phyloP scores from a whole-genome alignment of 768 basidiomycete species.

The Strobilomyces confusus region DNA sequence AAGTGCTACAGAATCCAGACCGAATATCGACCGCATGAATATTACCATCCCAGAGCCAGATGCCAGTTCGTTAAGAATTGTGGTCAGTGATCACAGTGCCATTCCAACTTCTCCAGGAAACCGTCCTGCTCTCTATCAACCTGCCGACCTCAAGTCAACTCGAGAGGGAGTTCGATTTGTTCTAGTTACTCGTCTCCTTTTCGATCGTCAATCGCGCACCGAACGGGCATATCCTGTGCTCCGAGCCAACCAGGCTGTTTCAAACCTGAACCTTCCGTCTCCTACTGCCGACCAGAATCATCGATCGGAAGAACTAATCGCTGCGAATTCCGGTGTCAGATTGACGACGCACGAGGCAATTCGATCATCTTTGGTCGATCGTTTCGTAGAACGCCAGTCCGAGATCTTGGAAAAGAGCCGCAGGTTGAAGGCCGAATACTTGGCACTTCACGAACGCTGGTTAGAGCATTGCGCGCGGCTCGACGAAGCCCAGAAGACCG shows the following conservation, averaged over 20 bases:
- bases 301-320: conserved; percentile 47
- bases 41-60: conserved; percentile 7
- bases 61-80: conserved; percentile 21
- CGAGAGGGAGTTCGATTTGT: conserved; percentile 61
- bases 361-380: conserved; percentile 48
- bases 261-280: conserved; percentile 28
- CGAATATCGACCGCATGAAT: conserved; percentile 9
- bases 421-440: conserved; percentile 61
- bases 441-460: conserved; percentile 69
- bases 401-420: conserved; percentile 51
- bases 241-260: conserved; percentile 50
- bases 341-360: conserved; percentile 37
- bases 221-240: conserved; percentile 65
- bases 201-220: conserved; percentile 56
- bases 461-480: conserved; percentile 62
- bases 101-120: conserved; percentile 7
- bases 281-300: conserved; percentile 36
- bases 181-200: conserved; percentile 56
- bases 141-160: conserved; percentile 36
- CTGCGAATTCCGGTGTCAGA: conserved; percentile 33
- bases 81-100: conserved; percentile 28
- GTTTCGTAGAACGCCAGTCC: conserved; percentile 51
- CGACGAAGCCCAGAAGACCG: conserved; percentile 44
- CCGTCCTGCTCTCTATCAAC: conserved; percentile 9
- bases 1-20: conserved; percentile 4